Evolutionary conservation across 2,329 filamentous ascomycete genomes (phyloP), one percentile per base, ranked within the genome.

Genomic region (Ambrosiella xylebori): DNA sequence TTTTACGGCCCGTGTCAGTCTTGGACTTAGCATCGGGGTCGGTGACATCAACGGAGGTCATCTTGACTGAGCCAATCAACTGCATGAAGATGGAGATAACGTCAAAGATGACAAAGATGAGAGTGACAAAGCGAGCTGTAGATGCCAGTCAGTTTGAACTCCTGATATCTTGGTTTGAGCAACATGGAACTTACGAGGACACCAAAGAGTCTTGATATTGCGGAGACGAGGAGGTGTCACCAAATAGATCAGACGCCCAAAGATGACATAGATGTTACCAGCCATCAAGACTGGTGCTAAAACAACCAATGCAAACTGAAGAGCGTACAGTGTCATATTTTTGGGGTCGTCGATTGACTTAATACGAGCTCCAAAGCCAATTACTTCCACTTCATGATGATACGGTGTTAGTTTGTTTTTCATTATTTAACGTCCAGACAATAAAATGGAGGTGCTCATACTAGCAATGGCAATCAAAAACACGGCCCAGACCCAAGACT

Each of bases 51-150:
- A 70, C 69, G 2, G 68, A 65, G 0, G 73, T 68, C 11, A 76
- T 67, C 54, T 71, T 68, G 41, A 75, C 64, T 0, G 69, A 69
- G 3, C 70, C 71, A 27, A 66, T 60, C 3, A 73, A 63, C 56
- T 73, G 71, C 1, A 73, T 64, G 2, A 72, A 51, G 3, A 73
- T 65, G 0, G 71, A 66, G 15, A 71, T 40, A 8, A 72, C 60
- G 55, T 73, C 70, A 41, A 54, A 54, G 7, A 67, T 67, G 9
- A 72, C 71, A 41, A 73, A 73, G n/a, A 73, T 67, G 2, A 65
- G 68, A 0, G 71, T 72, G 35, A 59, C 45, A 35, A 54, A 59
- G 17, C 57, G 52, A 19, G 57, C 57, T 59, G 47, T 12, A n/a
- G 27, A 27, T 2, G 9, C 11, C 7, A 35, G 6, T 12, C 38